phyloP scores from a whole-genome alignment of 371 early-diverging fungal species.

The Capillidium rhysosporum region DNA sequence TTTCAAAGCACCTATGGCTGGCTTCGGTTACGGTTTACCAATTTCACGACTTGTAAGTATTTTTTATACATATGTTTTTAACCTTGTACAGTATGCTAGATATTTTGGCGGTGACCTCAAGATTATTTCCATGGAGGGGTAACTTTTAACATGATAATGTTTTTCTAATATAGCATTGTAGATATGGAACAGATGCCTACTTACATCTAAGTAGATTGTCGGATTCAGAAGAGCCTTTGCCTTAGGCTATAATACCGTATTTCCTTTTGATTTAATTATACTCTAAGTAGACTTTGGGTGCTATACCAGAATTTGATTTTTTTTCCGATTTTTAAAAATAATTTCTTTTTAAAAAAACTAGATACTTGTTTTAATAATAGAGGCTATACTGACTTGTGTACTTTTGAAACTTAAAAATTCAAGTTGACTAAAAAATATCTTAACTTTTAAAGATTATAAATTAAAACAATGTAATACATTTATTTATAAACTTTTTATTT shows the following conservation, averaged over 20 bases:
- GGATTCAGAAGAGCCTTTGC: constrained; percentile 78
- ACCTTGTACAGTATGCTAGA: constrained; percentile 41
- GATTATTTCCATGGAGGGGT: constrained; percentile 91
- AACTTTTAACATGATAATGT: constrained; percentile 13
- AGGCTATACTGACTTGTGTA: too few relatives aligned
- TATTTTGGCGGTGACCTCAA: constrained; percentile 93
- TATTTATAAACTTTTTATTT: too few relatives aligned
- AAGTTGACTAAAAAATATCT: too few relatives aligned
- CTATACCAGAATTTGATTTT: too few relatives aligned
- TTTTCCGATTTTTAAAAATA: too few relatives aligned
- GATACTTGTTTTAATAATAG: too few relatives aligned
- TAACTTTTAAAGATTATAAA: too few relatives aligned
- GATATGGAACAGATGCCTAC: constrained; percentile 89
- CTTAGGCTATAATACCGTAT: constrained; percentile 6
- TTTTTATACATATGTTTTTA: not conserved
- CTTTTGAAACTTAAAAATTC: too few relatives aligned
- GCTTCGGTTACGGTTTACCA: constrained; percentile 94
- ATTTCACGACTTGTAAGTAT: constrained; percentile 46
- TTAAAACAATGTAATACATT: too few relatives aligned
- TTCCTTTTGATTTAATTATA: not conserved
- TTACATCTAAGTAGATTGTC: constrained; percentile 78
- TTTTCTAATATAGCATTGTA: not conserved
- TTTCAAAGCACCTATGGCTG: constrained; percentile 93
- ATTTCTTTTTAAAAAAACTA: too few relatives aligned
- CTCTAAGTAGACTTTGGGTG: not conserved